Base-by-base conservation (phyloP, 2,329 filamentous ascomycete genomes). In the Fusarium tricinctum region DNA sequence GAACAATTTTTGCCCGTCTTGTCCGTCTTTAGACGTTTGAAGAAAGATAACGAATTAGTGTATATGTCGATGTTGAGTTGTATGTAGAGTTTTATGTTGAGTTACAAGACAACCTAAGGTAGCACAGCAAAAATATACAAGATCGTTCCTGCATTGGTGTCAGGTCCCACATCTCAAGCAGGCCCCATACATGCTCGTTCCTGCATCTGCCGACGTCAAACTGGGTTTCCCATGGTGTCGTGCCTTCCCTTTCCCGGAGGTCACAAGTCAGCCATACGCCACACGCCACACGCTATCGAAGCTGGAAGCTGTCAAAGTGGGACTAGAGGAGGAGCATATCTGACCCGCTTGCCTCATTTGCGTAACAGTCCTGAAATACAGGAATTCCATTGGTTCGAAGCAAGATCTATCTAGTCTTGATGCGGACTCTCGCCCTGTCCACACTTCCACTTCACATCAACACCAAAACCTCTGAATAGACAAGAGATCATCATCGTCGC, bases 291-390 rank as follows among this genome's bases (percentile, higher is more conserved):
- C 19, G 44, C 52, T 47, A 50, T 38, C 42, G 30, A 38, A 68
- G 22, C 44, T 68, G 50, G 38, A 38, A 70, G 33, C 48, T 68
- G 58, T 57, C 67, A 65, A 51, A 52, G 26, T 52, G 38, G 22
- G 22, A 58, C 60, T 49, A 56, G 28, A 20, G 49, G 39, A 57
- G 60, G 52, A 45, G 45, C 55, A 33, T 52, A 40, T 45, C 23
- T 38, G 52, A 42, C 45, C 59, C 57, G 40, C 68, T 57, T 70
- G 28, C 68, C 68, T 47, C 51, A 56, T 63, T 69, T 66, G 65
- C 51, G 44, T 53, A 26, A 32, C 55, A 38, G 55, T 39, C 23
- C 42, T 20, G 15, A 40, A 32, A 63, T 54, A 7, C n/a, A 17
- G 10, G 13, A 17, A 30, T n/a, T 17, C 40, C 15, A 45, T 70